Evolutionary conservation across 2,329 filamentous ascomycete species (phyloP), one percentile per base, ranked within the genome.

Genomic region (Tolypocladium pustulatum): DNA sequence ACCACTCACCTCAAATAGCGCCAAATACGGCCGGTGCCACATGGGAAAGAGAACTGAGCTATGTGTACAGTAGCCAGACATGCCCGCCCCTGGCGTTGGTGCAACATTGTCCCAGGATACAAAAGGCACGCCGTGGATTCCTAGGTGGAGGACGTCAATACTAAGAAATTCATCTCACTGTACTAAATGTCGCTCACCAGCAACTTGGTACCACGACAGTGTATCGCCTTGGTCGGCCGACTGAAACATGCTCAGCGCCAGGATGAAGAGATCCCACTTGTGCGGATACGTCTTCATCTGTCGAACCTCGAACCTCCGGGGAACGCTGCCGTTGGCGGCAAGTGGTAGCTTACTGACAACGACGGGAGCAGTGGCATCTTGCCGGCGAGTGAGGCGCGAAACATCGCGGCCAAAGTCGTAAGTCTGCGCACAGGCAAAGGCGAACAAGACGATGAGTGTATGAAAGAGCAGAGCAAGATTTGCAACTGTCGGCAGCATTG

Each of bases 21-120:
- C 80, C 60, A 94, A 76, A 71, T 93, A 95, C 1, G 90, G 88
- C 55, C 91, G 83, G 76, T 96, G 91, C 91, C 91, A 95, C 43
- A 86, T 81, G 43, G 87, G 83, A 69, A 96, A 94, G 20, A 94
- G 75, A 46, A 87, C 83, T 1, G 88, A 89, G 30, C 79, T 82
- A 72, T 96, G 91, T 17, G 83, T 83, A 70, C 91, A 95, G 70
- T 91, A 95, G 55, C 90, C 90, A 20, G 80, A 77, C 43, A 77
- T 73, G 59, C 78, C 75, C 60, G 80, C 82, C 1, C 81, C 82
- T 2, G 76, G 67, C 1, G 73, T 75, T 58, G 78, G 75, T 55
- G 73, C 66, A 27, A 84, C 82, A 38, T 74, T 78, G 36, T 77
- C 80, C 80, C 81, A 85, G 15, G 78, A 69, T 43, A 73, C 64